Base-by-base conservation (phyloP, 352 stramenopile genomes). In the Globisporangium uncinulatum region DNA sequence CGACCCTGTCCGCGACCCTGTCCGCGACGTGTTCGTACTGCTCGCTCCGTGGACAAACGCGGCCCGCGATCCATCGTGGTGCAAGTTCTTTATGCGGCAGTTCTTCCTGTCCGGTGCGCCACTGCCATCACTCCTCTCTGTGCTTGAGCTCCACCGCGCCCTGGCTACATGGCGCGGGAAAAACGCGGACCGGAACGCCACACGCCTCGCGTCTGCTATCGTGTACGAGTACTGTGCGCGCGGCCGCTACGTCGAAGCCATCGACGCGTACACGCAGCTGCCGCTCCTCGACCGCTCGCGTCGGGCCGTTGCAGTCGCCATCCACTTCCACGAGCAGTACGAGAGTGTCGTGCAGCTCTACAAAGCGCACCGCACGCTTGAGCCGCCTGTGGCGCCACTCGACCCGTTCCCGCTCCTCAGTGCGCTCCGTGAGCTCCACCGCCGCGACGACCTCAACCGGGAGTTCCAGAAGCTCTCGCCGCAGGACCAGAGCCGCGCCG, bases 291-390 rank as follows among this genome's bases (percentile, higher is more conserved):
- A 78, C 50, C 13, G 19, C 1, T 58, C 63, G 36, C 65, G 74
- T 32, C 58, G 48, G 32, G 61, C 77, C 34, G 52, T 83, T 21
- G 73, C 72, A 43, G 15, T 41, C 7, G 48, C 77, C 59, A 52
- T 87, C 42, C 63, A 73, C 21, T 62, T 83, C 55, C 81, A 76
- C 54, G 76, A 89, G 46, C 76, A 89, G 62, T 89, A 70, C 51
- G 60, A 66, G 54, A 66, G 63, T 8, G 31, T 88, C 24, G 51
- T 83, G 31, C 54, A 70, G 9, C 57, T 88, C n/a, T 85, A 84
- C 65, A 51, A 65, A 34, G 56, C 74, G 49, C 78, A 88, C 53
- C 61, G 63, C 1, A 39, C 64, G 7, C 57, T 74, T 36, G 57
- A 63, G 2, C 45, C 53, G 48, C 17, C 65, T 59, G 31, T 54